Conservation (phyloP, 2,329 filamentous ascomycete genomes). For the Lecanicillium sp. region DNA sequence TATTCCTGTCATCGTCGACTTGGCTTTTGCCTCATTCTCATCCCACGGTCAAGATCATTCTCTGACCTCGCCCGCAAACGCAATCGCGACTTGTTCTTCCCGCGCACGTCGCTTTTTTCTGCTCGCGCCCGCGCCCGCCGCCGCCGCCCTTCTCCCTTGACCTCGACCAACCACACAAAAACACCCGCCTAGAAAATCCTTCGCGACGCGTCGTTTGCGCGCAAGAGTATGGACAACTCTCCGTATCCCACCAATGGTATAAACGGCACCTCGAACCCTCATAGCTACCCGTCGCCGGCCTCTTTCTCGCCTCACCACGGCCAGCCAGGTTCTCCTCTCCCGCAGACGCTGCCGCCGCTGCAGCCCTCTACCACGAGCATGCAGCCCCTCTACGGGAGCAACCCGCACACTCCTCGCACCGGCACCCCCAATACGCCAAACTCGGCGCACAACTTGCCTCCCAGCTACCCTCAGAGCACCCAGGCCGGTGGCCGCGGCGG, state of each 20-base stretch:
- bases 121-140: neutral
- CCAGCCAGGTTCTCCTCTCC: slow-evolving; percentile 40
- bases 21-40: neutral
- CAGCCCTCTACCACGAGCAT: slow-evolving; percentile 40
- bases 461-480: slow-evolving; percentile 47
- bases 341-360: slow-evolving; percentile 51
- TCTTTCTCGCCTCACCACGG: slow-evolving; percentile 47
- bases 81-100: slow-evolving; percentile 3
- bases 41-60: neutral
- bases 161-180: slow-evolving; percentile 16
- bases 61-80: neutral
- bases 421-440: slow-evolving; percentile 58
- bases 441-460: slow-evolving; percentile 45
- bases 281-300: slow-evolving; percentile 46
- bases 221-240: slow-evolving; percentile 49
- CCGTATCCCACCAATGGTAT: slow-evolving; percentile 51
- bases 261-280: slow-evolving; percentile 45
- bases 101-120: slow-evolving; percentile 3
- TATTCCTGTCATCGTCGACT: slow-evolving; percentile 1
- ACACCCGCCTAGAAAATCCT: slow-evolving; percentile 16
- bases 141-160: neutral
- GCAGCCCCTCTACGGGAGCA: slow-evolving; percentile 47
- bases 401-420: slow-evolving; percentile 57
- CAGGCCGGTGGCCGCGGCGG: slow-evolving; percentile 43
- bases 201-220: slow-evolving; percentile 29